Evolutionary conservation across 257 asterid genomes (phyloP), one percentile per base, ranked within the genome.

Genomic region (Salvia miltiorrhiza): DNA sequence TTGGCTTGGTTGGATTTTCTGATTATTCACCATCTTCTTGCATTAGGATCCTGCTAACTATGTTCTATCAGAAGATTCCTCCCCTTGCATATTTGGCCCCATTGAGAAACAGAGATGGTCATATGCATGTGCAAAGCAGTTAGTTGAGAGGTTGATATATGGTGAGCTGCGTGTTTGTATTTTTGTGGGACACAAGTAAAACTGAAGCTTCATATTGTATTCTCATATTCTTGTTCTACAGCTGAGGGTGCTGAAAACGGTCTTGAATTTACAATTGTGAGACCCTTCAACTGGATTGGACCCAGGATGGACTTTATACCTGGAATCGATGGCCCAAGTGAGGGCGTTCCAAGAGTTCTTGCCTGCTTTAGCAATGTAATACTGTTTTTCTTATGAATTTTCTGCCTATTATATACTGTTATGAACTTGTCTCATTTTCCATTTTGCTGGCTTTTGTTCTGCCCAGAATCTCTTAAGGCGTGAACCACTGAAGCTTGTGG

Each of bases 41-140:
- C 66, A 58, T 67, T 78, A 93, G 97, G 98, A 93, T 67, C 97
- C 97, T 55, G 74, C 83, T 10, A 86, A 88, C 69, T 93, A 82
- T 75, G 81, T 90, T 72, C 92, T 93, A 9, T 77, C 76, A 60
- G 98, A 93, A 81, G 98, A 93, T 50, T 23, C 44, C 11, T 88
- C 97, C 52, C 98, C 98, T 56, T 93, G 98, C 86, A 90, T 93
- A 67, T 93, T 93, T 73, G 98, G 98, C 58, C 65, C 98, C 59
- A 87, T 93, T 85, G 97, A 93, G 76, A 93, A 93, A 84, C 98
- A 93, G 82, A 84, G 98, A 79, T 93, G 98, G 98, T 93, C 97
- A 45, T 93, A 93, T 73, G 98, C 98, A 60, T 92, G 98, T 54
- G 97, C 98, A 12, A 92, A 90, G 82, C 98, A 92, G 76, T 78